Evolutionary conservation across 805 yeast species (phyloP), one percentile per base, ranked within the genome.

Genomic region (Lachancea mirantina): DNA sequence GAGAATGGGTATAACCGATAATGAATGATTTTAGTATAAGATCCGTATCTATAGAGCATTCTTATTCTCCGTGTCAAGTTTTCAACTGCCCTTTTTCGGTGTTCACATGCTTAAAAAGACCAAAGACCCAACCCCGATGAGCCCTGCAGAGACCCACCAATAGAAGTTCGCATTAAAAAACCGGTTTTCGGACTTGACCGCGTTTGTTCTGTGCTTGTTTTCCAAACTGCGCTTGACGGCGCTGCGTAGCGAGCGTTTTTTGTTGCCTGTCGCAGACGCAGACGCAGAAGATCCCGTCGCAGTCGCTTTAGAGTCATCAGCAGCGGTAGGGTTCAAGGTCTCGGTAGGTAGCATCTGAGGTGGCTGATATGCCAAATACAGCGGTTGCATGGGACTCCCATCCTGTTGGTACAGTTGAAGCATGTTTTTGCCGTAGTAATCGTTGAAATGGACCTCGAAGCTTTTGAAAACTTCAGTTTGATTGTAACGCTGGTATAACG

Each of bases 301-400:
- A 8, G 70, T 56, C 23, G 63, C 59, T 5, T 67, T 51, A 2
- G 65, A 61, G 4, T 45, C 45, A 5, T 41, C 11, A 19, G 43
- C 39, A 26, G 65, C 64, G 2, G 95, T 83, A 14, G 98, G 98
- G 59, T 88, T 89, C 68, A 92, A 64, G 0, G 96, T 88, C 33
- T 56, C 61, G 1, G 97, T 92, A 14, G 98, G 98, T 39, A 92
- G 73, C 98, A 92, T 92, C 73, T 82, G 70, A 7, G 98, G 94
- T 5, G 98, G 98, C 48, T 73, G 72, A 65, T 88, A 92, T 2
- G 94, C 95, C 57, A 92, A 69, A 59, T 85, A 92, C 49, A 92
- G 59, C 1, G 98, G 97, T 45, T 85, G 89, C 67, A 81, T 60
- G 27, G 76, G 76, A 11, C 83, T 57, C 11, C 96, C 96, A 56